Percentiles rank a stretch among this genome's conserved stretches.
phyloP scores from a whole-genome alignment of 139 green algal genomes.

The Eudorina sp. region DNA sequence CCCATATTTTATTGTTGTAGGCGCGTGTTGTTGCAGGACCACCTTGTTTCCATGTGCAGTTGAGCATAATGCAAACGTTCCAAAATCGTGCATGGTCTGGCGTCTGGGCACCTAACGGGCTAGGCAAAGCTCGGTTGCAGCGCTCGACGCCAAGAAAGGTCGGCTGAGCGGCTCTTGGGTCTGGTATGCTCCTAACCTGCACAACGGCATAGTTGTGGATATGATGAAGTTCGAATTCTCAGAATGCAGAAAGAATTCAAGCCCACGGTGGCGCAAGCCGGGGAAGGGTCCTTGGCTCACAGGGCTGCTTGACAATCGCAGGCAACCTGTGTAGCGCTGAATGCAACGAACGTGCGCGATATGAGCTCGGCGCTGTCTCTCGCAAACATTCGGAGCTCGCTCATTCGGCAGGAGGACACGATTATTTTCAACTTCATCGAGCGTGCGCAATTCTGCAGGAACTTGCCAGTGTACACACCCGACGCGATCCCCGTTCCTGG shows the following conservation, averaged over 20 bases:
- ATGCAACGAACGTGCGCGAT: slow-evolving; percentile 32
- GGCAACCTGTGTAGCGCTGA: not conserved
- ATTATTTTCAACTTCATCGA: slow-evolving; percentile 99
- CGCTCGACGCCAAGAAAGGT: not conserved
- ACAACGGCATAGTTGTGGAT: not conserved
- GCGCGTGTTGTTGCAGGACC: too few species aligned
- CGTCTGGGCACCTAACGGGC: slow-evolving; percentile 8
- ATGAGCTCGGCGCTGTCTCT: slow-evolving; percentile 74
- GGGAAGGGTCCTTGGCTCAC: too few species aligned
- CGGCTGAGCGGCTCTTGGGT: not conserved
- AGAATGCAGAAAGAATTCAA: not conserved
- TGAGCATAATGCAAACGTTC: slow-evolving; percentile 19
- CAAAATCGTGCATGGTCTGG: slow-evolving; percentile 4
- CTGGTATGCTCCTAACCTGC: not conserved
- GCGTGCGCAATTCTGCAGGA: slow-evolving; percentile 91
- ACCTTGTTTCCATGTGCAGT: too few species aligned
- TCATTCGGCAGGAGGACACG: slow-evolving; percentile 96
- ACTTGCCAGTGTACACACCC: slow-evolving; percentile 86
- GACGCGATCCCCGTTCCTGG: slow-evolving; percentile 82
- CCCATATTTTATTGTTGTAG: too few species aligned
- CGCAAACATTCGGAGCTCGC: slow-evolving; percentile 85
- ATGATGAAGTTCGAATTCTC: not conserved
- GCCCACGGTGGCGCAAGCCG: not conserved
- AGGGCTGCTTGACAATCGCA: not conserved
- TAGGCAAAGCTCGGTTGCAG: not conserved